phyloP scores from a whole-genome alignment of 768 basidiomycete species.

The Pholiota microspora region DNA sequence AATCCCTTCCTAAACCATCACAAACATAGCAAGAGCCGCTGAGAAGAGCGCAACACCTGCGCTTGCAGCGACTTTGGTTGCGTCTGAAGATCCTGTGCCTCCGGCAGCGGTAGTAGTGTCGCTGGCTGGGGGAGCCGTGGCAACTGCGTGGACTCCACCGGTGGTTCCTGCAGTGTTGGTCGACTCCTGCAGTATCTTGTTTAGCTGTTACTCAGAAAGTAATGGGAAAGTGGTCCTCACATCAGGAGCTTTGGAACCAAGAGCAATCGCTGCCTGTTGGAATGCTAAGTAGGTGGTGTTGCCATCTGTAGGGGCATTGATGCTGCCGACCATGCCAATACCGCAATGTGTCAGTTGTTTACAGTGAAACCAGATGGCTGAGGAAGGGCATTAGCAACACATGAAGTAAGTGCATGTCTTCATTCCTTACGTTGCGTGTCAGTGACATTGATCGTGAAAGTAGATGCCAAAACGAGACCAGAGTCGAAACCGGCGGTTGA shows the following conservation, averaged over 20 bases:
- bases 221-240: neutral
- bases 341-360: constrained; percentile 42
- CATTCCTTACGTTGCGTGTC: constrained; percentile 40
- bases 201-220: neutral
- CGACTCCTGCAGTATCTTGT: constrained; percentile 24
- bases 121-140: constrained; percentile 25
- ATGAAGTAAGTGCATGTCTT: neutral
- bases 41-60: constrained; percentile 9
- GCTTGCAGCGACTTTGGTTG: constrained; percentile 9
- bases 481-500: constrained; percentile 51
- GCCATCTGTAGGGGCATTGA: constrained; percentile 15
- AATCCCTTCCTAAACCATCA: neutral
- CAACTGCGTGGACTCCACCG: constrained; percentile 39
- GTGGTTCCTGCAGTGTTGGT: constrained; percentile 34
- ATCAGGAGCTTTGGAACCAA: constrained; percentile 8
- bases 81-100: constrained; percentile 4
- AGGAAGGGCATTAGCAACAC: neutral
- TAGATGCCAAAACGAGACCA: constrained; percentile 35
- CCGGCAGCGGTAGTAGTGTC: constrained; percentile 4
- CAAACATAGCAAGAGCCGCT: neutral
- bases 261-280: constrained; percentile 11
- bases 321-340: constrained; percentile 18
- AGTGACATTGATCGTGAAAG: constrained; percentile 48
- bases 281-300: constrained; percentile 12
- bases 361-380: constrained; percentile 60